Evolutionary conservation across 331 rosid species (phyloP).

Genomic region (Spiraea crenata): DNA sequence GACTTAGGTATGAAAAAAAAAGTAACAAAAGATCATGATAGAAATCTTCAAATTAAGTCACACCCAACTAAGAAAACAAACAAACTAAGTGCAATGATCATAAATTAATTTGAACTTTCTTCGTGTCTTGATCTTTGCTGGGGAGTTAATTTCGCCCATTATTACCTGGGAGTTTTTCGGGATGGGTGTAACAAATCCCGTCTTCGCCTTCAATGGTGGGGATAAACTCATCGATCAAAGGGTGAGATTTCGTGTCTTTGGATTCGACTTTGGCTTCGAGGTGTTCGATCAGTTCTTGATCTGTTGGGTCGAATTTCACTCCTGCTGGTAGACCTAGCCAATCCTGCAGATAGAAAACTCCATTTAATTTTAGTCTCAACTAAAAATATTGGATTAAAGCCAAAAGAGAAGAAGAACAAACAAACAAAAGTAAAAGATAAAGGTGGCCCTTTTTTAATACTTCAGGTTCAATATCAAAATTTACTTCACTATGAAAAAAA

Average conservation of each 20-base stretch:
- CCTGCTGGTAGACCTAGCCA: slow-evolving; percentile 99
- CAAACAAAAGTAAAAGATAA: slow-evolving; percentile 18
- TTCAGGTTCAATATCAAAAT: background rate
- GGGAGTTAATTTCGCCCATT: no score
- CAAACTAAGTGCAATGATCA: slow-evolving; percentile 4
- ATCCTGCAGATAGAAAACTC: slow-evolving; percentile 56
- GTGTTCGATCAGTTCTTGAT: slow-evolving; percentile 95
- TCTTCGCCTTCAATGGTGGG: slow-evolving; percentile 98
- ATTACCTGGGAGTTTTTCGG: slow-evolving; percentile 95
- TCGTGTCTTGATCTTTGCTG: no score
- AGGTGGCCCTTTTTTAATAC: slow-evolving; percentile 18
- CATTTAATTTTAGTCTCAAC: background rate
- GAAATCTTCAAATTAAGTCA: slow-evolving; percentile 25
- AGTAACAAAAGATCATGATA: slow-evolving; percentile 7
- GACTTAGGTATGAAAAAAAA: slow-evolving; percentile 58
- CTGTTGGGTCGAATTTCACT: slow-evolving; percentile 99
- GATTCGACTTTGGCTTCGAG: slow-evolving; percentile 95
- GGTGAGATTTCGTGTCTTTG: slow-evolving; percentile 82
- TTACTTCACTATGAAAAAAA: slow-evolving; percentile 3
- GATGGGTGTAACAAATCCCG: slow-evolving; percentile 99
- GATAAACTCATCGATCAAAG: slow-evolving; percentile 95
- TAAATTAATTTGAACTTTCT: background rate
- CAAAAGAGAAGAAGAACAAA: background rate
- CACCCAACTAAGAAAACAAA: slow-evolving; percentile 15
- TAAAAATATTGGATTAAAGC: background rate